Evolutionary conservation across 2,329 filamentous ascomycete species (phyloP).

Genomic region (Leptographium lundbergii): DNA sequence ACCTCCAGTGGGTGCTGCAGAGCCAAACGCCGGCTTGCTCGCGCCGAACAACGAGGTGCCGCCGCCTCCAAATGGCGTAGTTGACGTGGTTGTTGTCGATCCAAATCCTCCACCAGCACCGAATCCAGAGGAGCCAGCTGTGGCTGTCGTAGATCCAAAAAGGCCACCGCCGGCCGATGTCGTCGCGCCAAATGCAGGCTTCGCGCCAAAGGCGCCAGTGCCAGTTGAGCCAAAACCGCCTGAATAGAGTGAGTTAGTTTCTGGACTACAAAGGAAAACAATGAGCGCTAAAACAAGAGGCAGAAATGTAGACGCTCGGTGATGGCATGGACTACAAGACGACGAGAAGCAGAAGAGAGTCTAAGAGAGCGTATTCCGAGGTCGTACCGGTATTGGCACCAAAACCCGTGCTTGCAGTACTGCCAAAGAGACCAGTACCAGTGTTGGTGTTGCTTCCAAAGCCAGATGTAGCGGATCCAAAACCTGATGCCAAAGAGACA

Average conservation of each 20-base stretch:
- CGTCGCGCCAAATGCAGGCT: constrained; percentile 41
- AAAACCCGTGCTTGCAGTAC: constrained; percentile 11
- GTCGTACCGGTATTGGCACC: constrained; percentile 13
- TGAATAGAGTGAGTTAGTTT: neutral
- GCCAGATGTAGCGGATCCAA: constrained; percentile 23
- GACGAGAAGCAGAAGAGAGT: neutral
- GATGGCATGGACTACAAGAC: neutral
- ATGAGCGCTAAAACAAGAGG: neutral
- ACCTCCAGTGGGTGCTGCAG: constrained; percentile 19
- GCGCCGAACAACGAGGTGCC: constrained; percentile 37
- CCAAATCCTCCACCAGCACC: constrained; percentile 29
- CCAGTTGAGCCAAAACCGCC: constrained; percentile 17
- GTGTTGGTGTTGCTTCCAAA: constrained; percentile 23
- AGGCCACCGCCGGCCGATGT: constrained; percentile 28
- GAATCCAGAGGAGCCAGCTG: constrained; percentile 22
- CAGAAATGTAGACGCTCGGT: neutral
- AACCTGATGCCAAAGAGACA: constrained; percentile 13
- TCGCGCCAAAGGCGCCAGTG: constrained; percentile 20
- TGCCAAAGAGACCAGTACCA: constrained; percentile 34
- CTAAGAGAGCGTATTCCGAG: neutral
- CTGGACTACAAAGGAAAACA: neutral
- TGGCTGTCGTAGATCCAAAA: constrained; percentile 34
- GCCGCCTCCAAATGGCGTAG: constrained; percentile 28
- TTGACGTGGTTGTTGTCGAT: constrained; percentile 18
- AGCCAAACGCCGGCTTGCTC: constrained; percentile 31